phyloP scores from a whole-genome alignment of 352 stramenopile species.

The Phytopythium cucurbitacearum region DNA sequence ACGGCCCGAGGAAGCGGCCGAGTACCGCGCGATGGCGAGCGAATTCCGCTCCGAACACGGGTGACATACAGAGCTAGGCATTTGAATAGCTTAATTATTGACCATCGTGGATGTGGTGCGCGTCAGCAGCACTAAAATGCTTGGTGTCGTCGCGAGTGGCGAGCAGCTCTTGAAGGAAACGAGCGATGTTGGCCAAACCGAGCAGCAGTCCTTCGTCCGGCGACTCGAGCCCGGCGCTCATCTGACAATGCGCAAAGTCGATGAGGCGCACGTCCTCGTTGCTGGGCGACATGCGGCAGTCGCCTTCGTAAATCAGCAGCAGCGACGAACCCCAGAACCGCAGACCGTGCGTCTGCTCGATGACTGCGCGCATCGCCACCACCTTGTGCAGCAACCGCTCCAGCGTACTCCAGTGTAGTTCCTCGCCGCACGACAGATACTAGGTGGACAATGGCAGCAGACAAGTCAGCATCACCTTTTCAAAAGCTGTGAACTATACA shows the following conservation, averaged over 20 bases:
- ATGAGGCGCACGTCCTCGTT: constrained; percentile 61
- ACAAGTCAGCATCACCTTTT: no score
- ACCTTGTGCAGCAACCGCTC: constrained; percentile 39
- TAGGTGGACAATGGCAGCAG: constrained; percentile 6
- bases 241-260: constrained; percentile 78
- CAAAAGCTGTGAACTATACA: no score
- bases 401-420: constrained; percentile 43
- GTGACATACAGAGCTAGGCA: background rate
- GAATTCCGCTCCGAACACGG: constrained; percentile 27
- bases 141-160: background rate
- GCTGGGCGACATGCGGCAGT: constrained; percentile 16
- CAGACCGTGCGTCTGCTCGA: constrained; percentile 42
- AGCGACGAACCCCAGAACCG: constrained; percentile 76
- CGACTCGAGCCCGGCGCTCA: constrained; percentile 39
- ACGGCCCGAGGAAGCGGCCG: constrained; percentile 55
- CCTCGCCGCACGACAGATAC: constrained; percentile 52
- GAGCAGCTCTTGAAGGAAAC: constrained; percentile 36
- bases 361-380: constrained; percentile 30
- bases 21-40: constrained; percentile 59
- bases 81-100: background rate
- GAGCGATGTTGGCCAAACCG: constrained; percentile 56
- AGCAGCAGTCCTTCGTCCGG: constrained; percentile 66
- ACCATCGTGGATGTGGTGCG: constrained; percentile 1
- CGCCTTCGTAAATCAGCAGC: constrained; percentile 74
- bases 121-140: background rate